Conservation (phyloP, 2,329 filamentous ascomycete genomes). For the Verticillium klebahnii region DNA sequence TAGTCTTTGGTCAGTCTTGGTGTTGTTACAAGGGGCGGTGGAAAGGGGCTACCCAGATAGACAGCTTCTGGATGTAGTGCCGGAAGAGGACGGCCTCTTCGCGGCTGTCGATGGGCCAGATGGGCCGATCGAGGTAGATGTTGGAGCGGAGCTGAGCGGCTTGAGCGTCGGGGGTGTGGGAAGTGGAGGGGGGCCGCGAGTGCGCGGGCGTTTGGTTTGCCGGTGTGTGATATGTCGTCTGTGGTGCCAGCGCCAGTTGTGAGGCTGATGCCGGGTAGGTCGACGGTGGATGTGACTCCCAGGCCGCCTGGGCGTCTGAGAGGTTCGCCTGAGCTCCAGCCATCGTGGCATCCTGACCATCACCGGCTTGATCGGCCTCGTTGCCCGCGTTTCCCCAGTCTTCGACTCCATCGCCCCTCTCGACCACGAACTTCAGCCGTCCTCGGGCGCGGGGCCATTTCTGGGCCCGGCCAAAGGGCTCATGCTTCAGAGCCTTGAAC, state of each 20-base stretch:
- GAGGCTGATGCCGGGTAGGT: background rate
- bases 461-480: background rate
- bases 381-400: background rate
- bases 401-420: background rate
- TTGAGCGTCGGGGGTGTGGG: slow-evolving; percentile 7
- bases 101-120: slow-evolving; percentile 23
- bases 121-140: slow-evolving; percentile 12
- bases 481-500: slow-evolving; percentile 7
- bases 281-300: background rate
- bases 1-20: slow-evolving; percentile 14
- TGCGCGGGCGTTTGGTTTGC: background rate
- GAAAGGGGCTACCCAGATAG: slow-evolving; percentile 24
- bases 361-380: background rate
- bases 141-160: slow-evolving; percentile 7
- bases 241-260: background rate
- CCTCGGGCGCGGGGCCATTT: background rate
- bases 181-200: slow-evolving; percentile 4
- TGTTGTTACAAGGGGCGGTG: background rate
- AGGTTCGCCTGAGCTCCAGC: background rate
- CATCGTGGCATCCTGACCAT: background rate
- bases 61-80: slow-evolving; percentile 29
- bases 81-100: slow-evolving; percentile 27
- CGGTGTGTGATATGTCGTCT: background rate
- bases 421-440: background rate
- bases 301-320: background rate